Evolutionary conservation across 306 rosid species (phyloP), one percentile per base, ranked within the genome.

Genomic region (Vigna reflexopilosa): DNA sequence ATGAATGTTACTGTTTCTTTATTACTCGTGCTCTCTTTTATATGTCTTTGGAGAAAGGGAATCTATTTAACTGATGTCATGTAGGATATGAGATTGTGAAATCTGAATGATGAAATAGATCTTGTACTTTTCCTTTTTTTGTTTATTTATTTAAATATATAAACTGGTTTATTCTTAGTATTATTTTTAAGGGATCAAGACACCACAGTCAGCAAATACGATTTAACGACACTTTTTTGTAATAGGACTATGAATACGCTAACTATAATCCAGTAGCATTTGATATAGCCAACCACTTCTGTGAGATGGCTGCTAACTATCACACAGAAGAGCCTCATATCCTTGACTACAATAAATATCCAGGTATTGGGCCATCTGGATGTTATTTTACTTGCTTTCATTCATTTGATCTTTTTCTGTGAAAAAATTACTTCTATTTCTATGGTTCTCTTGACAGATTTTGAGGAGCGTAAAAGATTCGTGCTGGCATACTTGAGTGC

Each of bases 221-320:
- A 78, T 70, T 68, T 56, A 65, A 57, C 65, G 59, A 58, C 11
- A 12, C 17, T 13, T 3, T 73, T 76, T 63, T 82, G 68, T 38
- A 36, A 77, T 90, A 93, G 98, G 97, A 93, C 68, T 93, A 89
- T 66, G 97, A 93, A 81, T 93, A 93, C 87, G 87, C 97, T 42
- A 86, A 87, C 84, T 88, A 93, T 73, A 93, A 93, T 80, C 89
- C 97, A 48, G 67, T 89, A 76, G 97, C 95, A 57, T 93, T 83
- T 85, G 98, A 93, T 85, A 87, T 93, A 78, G 97, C 98, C 81
- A 93, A 93, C 77, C 97, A 93, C 89, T 93, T 93, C 81, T 93
- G 97, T 84, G 98, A 93, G 85, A 93, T 93, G 97, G 91, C 90
- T 34, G 97, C 97, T 36, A 86, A 93, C 83, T 93, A 93, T 75